phyloP scores from a whole-genome alignment of 306 rosid genomes.

The Begonia peltatifolia region DNA sequence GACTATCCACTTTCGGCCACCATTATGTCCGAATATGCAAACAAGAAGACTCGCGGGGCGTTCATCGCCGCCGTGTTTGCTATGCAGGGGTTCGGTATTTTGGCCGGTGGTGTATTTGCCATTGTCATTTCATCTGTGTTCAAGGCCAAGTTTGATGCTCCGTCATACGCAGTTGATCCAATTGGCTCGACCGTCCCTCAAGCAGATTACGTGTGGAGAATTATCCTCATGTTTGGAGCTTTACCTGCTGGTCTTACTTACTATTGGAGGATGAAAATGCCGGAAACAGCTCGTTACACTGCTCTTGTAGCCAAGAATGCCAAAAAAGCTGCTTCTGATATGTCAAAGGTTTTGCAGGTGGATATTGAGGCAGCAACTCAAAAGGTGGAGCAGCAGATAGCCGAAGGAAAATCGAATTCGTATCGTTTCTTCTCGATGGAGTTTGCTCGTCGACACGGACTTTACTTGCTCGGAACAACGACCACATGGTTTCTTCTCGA shows the following conservation, averaged over 20 bases:
- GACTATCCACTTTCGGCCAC: constrained; percentile 77
- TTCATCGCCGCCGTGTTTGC: constrained; percentile 75
- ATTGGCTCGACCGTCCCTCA: constrained; percentile 39
- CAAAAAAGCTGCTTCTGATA: constrained; percentile 42
- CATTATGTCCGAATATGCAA: constrained; percentile 70
- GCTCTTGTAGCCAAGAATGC: constrained; percentile 56
- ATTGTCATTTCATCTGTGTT: constrained; percentile 26
- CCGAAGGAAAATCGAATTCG: background rate
- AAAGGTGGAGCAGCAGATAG: background rate
- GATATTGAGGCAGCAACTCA: constrained; percentile 30
- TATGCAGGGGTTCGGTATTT: constrained; percentile 76
- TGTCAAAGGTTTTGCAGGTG: constrained; percentile 54
- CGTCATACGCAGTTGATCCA: constrained; percentile 27
- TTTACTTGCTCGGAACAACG: constrained; percentile 55
- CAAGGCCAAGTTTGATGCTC: constrained; percentile 25
- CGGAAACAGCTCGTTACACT: constrained; percentile 68
- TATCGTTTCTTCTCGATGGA: constrained; percentile 41
- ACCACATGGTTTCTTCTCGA: constrained; percentile 68
- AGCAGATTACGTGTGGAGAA: constrained; percentile 59
- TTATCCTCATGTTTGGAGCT: constrained; percentile 59
- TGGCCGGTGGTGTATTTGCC: constrained; percentile 54
- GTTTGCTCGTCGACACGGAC: constrained; percentile 44
- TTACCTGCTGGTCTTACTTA: constrained; percentile 53
- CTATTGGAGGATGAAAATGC: constrained; percentile 60
- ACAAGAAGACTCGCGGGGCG: constrained; percentile 67